Base-by-base conservation (phyloP, 176 grass and related monocot genomes). In the Olyra latifolia region DNA sequence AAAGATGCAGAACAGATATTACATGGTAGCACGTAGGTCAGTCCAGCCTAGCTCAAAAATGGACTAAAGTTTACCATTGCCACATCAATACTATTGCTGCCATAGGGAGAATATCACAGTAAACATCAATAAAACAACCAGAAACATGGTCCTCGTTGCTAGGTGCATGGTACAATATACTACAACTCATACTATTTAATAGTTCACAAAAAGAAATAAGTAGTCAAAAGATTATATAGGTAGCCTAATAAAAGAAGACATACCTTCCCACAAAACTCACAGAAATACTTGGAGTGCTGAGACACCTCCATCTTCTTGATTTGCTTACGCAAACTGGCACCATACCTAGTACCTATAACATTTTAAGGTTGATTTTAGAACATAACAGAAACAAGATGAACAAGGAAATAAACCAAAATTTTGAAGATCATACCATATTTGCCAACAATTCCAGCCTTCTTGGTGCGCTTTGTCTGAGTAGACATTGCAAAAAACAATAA, bases 231-330 rank as follows among this genome's bases (percentile, higher is more conserved):
- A 7, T 75, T 44, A 75, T 45, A 7, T 29, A 66, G 24, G 20
- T 1, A 13, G 62, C 40, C 28, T 10, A 39, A 73, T 2, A n/a
- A n/a, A n/a, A 29, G 39, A 56, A 49, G 72, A 64, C 27, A 9
- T 84, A 97, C 91, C 91, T 97, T 94, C n/a, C 91, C 94, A 75
- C 89, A 94, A 55, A 97, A 94, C 82, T 94, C 91, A 24, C 94
- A 94, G 66, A 97, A 97, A 29, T 97, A 94, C 87, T 94, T 97
- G 55, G 94, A 88, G 78, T 94, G 91, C 74, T 97, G 89, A 22
- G 94, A 97, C 50, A 94, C 91, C 72, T 97, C 94, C 91, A 97
- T 97, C 69, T 97, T 97, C 79, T 97, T 97, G 43, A 97, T 97
- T 83, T 97, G 91, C 75, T 97, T 97, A 57, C 91, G 87, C 89